These are phyloP conservation scores for Westerdykella ornata DNA, from an alignment of 2,329 filamentous ascomycete genomes.

Conservation along the genomic window DNA sequence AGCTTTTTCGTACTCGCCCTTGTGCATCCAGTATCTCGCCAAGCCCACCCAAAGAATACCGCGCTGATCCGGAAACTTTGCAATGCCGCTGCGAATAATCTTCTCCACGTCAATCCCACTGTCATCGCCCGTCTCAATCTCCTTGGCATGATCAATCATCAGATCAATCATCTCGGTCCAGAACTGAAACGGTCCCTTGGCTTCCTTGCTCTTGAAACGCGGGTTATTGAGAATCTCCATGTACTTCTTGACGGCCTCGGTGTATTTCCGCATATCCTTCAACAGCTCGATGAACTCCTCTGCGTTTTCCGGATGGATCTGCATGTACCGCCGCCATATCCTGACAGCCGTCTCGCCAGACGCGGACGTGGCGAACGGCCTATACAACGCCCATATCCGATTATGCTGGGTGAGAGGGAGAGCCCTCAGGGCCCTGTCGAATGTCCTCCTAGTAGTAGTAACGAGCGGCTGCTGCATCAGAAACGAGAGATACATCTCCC, in stretches of 20 bases:
- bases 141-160: constrained; percentile 80
- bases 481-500: constrained; percentile 95
- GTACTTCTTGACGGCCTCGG: constrained; percentile 84
- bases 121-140: constrained; percentile 74
- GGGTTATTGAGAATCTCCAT: constrained; percentile 88
- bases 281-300: constrained; percentile 94
- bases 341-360: constrained; percentile 85
- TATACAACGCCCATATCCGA: constrained; percentile 87
- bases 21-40: constrained; percentile 93
- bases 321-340: constrained; percentile 94
- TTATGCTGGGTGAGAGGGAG: constrained; percentile 93
- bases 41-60: constrained; percentile 93
- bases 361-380: constrained; percentile 83
- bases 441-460: constrained; percentile 76
- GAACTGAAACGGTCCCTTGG: constrained; percentile 90
- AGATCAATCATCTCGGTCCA: constrained; percentile 98
- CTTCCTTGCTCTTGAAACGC: constrained; percentile 83
- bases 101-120: constrained; percentile 82
- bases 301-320: constrained; percentile 88
- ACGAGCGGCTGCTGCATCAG: constrained; percentile 86
- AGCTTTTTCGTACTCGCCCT: constrained; percentile 85
- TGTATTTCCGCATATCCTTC: constrained; percentile 73
- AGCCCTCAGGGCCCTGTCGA: constrained; percentile 85
- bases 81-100: constrained; percentile 87
- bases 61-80: constrained; percentile 84